Evolutionary conservation across 2,329 filamentous ascomycete species (phyloP).

Genomic region (Paradendryphiella salina): DNA sequence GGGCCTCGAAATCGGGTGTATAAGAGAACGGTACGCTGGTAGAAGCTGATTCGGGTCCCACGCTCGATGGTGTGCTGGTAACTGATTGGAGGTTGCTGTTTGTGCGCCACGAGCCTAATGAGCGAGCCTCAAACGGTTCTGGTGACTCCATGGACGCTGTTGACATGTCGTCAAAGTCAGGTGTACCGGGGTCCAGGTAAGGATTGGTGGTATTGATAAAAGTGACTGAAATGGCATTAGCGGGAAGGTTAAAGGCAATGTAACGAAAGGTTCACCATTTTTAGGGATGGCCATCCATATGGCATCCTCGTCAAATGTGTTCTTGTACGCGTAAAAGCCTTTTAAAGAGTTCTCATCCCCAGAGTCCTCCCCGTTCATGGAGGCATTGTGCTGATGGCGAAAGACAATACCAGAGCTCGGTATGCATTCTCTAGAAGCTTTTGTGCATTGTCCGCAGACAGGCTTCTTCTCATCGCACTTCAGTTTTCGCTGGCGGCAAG

Average conservation of each 20-base stretch:
- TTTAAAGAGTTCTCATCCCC: conserved; percentile 55
- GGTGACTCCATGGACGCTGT: conserved; percentile 40
- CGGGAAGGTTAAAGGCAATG: neutral
- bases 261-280: conserved; percentile 50
- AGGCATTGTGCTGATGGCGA: conserved; percentile 70
- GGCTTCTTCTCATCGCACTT: conserved; percentile 68
- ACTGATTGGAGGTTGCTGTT: conserved; percentile 31
- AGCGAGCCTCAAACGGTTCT: conserved; percentile 34
- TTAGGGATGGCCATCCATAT: conserved; percentile 66
- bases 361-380: conserved; percentile 61
- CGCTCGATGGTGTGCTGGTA: conserved; percentile 46
- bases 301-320: conserved; percentile 63
- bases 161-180: conserved; percentile 42
- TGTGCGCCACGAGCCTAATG: conserved; percentile 34
- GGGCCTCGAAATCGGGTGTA: conserved; percentile 35
- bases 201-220: conserved; percentile 66
- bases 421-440: conserved; percentile 63
- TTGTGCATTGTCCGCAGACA: conserved; percentile 63
- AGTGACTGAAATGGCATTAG: conserved; percentile 52
- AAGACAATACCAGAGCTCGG: conserved; percentile 67
- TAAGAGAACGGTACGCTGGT: conserved; percentile 43
- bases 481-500: conserved; percentile 64
- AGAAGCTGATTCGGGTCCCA: conserved; percentile 59
- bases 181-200: conserved; percentile 55
- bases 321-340: conserved; percentile 68